Base-by-base conservation (phyloP, 768 basidiomycete genomes). In the Lentinula lateritia region DNA sequence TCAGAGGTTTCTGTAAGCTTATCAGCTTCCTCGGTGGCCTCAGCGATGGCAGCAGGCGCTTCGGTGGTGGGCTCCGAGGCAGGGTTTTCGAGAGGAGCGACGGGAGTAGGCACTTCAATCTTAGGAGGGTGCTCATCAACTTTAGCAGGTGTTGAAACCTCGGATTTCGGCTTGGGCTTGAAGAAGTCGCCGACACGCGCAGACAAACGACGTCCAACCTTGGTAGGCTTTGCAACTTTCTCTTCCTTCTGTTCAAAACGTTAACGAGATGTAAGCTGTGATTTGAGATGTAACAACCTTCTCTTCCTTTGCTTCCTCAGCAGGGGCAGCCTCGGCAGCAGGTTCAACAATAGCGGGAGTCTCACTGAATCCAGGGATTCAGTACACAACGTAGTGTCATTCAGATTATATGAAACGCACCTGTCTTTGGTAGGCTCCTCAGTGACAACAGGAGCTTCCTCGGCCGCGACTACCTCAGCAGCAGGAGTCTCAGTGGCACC, bases 91-190 rank as follows among this genome's bases (percentile, higher is more conserved):
- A 95, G 80, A 62, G 93, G 93, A 59, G 90, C 92, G 64, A 94
- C 84, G 10, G 89, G 89, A 35, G 82, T 68, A 53, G 90, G 91
- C 76, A 91, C 86, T 54, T 93, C 93, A 66, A 95, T 90, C 80
- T 87, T 86, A 66, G 93, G 93, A 42, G 93, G 92, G 72, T 92
- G 81, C 79, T 93, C 91, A 64, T 93, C 89, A 61, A 94, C 90
- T 81, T 93, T 94, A 50, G 91, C 80, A 60, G 92, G 85, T 6
- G 86, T 70, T 10, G 80, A 70, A 39, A 85, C 83, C 70, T 90
- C 88, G 13, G 75, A 66, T 76, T 85, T 90, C 71, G 80, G 77
- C 78, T 83, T 90, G 60, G 81, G 53, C 81, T 88, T 93, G 85
- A 95, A 92, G 74, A 95, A 83, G 58, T 89, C 89, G 58, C 82